Conservation (phyloP, 306 rosid species). For the Betula pendula region DNA sequence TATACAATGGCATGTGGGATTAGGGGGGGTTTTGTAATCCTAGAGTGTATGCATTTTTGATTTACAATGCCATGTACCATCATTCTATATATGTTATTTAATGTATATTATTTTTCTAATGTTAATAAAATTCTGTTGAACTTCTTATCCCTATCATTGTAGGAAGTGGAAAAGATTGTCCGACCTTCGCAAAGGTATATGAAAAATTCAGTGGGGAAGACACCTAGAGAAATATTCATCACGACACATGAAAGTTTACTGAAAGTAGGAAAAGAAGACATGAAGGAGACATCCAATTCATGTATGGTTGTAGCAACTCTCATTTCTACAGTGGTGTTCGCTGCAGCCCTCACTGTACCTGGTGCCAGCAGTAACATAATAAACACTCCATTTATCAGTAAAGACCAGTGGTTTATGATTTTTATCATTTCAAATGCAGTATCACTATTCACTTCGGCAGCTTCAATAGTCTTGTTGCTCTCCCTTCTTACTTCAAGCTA, state of each 20-base stretch:
- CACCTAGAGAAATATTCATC: neutral
- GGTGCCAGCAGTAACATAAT: neutral
- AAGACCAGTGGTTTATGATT: neutral
- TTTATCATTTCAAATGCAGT: conserved; percentile 16
- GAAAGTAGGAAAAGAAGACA: neutral
- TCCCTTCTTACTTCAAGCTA: conserved; percentile 17
- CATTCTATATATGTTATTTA: neutral
- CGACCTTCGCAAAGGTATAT: neutral
- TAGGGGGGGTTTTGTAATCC: no score
- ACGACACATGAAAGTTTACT: neutral
- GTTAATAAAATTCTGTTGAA: no score
- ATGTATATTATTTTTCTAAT: no score
- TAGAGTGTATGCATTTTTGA: no score
- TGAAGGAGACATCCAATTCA: conserved; percentile 3
- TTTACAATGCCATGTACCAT: neutral
- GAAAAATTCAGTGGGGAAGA: conserved; percentile 7
- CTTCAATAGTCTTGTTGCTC: neutral
- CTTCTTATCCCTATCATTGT: neutral
- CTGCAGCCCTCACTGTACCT: conserved; percentile 3
- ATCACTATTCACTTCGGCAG: conserved; percentile 2
- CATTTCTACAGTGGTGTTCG: conserved; percentile 1
- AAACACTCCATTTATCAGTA: neutral
- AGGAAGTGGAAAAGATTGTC: neutral
- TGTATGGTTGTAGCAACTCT: conserved; percentile 27
- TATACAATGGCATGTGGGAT: no score